Evolutionary conservation across 441 rosid species (phyloP).

Genomic region (Sinapis alba): DNA sequence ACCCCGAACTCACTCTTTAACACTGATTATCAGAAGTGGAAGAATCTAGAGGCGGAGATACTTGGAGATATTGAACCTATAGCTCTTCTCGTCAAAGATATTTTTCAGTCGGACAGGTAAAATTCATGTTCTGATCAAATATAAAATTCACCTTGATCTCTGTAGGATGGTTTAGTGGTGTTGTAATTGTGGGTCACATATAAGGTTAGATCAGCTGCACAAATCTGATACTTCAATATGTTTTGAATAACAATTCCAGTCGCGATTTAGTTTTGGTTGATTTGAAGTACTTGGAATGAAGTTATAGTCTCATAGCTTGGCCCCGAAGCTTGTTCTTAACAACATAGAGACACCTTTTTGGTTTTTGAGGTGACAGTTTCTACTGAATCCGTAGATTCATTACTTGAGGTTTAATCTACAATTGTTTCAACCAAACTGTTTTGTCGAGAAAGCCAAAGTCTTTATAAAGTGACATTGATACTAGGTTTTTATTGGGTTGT

Average conservation of each 20-base stretch:
- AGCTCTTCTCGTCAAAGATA: constrained; percentile 56
- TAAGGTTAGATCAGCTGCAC: background rate
- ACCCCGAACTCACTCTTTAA: too few relatives aligned
- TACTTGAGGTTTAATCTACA: background rate
- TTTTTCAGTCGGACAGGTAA: constrained; percentile 76
- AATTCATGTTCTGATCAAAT: background rate
- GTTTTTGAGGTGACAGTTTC: background rate
- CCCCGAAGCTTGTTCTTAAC: background rate
- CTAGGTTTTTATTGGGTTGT: too few relatives aligned
- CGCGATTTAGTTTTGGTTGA: background rate
- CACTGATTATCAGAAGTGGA: constrained; percentile 75
- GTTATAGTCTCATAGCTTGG: background rate
- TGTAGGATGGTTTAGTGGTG: background rate
- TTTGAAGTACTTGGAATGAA: background rate
- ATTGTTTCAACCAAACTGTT: background rate
- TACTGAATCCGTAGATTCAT: background rate
- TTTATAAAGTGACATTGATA: too few relatives aligned
- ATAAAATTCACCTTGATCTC: background rate
- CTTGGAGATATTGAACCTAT: constrained; percentile 60
- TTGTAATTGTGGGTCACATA: background rate
- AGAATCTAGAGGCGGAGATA: constrained; percentile 70
- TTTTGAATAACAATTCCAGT: background rate
- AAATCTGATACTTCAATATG: too few relatives aligned
- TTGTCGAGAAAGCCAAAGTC: too few relatives aligned
- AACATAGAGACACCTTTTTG: background rate